Evolutionary conservation across 2,329 filamentous ascomycete species (phyloP), one percentile per base, ranked within the genome.

Genomic region (Monilinia laxa): DNA sequence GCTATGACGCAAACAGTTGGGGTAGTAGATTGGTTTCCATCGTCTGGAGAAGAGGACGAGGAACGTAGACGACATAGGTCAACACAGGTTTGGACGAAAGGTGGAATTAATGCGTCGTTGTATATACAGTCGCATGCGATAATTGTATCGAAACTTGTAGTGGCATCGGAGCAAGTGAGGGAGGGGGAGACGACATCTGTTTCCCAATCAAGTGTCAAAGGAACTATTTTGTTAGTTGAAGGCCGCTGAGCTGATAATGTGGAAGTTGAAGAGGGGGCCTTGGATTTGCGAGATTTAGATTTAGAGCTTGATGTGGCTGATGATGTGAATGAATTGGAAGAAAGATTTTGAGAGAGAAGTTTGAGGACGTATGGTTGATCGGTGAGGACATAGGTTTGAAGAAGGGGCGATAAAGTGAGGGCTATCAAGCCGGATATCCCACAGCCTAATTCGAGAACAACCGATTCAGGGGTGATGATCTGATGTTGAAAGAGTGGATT

Each of bases 51-150:
- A 23, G 57, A 47, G 5, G 23, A 53, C 12, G 55, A 14, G 11
- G 40, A 64, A 45, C 88, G 81, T 20, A 94, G 77, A 12, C 80
- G 80, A 77, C 92, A 96, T 31, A 88, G 83, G 69, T 96, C 90
- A 7, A 82, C 86, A 76, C 91, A 96, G 0, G 92, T 90, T 73
- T 89, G 85, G n/a, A 95, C 90, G 59, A 98, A 85, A 0, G 93
- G 92, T 54, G 85, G 81, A 31, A 98, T 86, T 3, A 98, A 84
- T 2, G 90, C 86, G 71, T 97, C 91, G 78, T 98, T 99, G 81
- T 96, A 99, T 72, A 99, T 90, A 78, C 93, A 97, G 78, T 99
- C 95, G 75, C 92, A 96, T 4, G 93, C 92, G 47, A 98, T 77
- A 14, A 98, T 81, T 18, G 87, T 79, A 73, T 96, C 90, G 71